Conservation (phyloP, 371 early-diverging fungal species). For the Antonospora locustae region DNA sequence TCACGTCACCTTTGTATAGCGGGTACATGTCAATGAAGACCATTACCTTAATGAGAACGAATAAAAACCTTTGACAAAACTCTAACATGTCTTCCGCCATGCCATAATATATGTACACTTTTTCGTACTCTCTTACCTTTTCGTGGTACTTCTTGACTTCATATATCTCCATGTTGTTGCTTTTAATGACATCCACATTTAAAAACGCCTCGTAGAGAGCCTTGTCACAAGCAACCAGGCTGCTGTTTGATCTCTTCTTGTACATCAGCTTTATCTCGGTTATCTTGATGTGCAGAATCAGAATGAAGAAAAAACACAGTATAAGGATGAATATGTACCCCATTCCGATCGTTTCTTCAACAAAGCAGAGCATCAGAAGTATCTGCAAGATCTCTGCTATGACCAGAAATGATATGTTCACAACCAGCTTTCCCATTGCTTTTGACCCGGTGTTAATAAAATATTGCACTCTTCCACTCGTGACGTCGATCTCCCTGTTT, state of each 20-base stretch:
- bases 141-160: neutral
- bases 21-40: neutral
- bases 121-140: too few species aligned
- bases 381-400: constrained; percentile 1
- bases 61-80: neutral
- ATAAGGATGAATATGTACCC: neutral
- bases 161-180: neutral
- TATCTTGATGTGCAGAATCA: constrained; percentile 5
- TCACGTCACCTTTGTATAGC: neutral
- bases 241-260: constrained; percentile 18
- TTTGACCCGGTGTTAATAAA: constrained; percentile 2
- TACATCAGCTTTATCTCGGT: constrained; percentile 15
- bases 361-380: neutral
- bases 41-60: neutral
- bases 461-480: constrained; percentile 11
- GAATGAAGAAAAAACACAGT: neutral
- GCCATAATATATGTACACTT: too few species aligned
- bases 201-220: constrained; percentile 27
- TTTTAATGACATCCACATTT: constrained; percentile 20
- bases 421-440: constrained; percentile 10
- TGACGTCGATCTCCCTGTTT: neutral
- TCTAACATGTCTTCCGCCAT: neutral
- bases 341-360: neutral
- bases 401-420: too few species aligned
- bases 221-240: constrained; percentile 16